Evolutionary conservation across 1,284 basidiomycete species (phyloP).

Genomic region (Fomitopsis palustris): DNA sequence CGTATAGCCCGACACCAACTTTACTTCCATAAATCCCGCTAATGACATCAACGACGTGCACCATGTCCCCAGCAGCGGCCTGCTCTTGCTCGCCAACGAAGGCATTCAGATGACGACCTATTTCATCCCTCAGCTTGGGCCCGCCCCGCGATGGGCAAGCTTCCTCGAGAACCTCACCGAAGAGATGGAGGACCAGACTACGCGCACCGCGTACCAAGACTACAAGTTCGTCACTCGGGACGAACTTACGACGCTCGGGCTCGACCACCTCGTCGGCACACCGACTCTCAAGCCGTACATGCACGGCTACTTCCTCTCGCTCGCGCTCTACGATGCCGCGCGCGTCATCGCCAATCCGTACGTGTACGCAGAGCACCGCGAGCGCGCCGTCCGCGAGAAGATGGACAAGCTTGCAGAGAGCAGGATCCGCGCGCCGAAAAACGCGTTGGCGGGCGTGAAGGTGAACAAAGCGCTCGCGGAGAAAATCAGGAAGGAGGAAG

Average conservation of each 20-base stretch:
- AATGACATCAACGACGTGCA: slow-evolving; percentile 88
- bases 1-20: slow-evolving; percentile 77
- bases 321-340: slow-evolving; percentile 95
- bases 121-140: slow-evolving; percentile 94
- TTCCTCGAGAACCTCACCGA: slow-evolving; percentile 99
- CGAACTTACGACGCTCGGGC: slow-evolving; percentile 86
- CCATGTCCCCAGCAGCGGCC: slow-evolving; percentile 80
- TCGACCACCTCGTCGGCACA: slow-evolving; percentile 93
- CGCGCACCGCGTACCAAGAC: slow-evolving; percentile 85
- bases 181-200: slow-evolving; percentile 88
- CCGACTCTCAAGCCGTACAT: slow-evolving; percentile 97
- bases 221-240: slow-evolving; percentile 94
- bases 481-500: slow-evolving; percentile 75
- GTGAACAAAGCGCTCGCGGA: slow-evolving; percentile 94
- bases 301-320: slow-evolving; percentile 98
- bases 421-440: slow-evolving; percentile 82
- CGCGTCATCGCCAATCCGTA: slow-evolving; percentile 95
- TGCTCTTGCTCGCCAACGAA: slow-evolving; percentile 89
- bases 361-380: slow-evolving; percentile 91
- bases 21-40: slow-evolving; percentile 90
- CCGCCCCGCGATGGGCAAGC: slow-evolving; percentile 94
- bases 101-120: slow-evolving; percentile 89
- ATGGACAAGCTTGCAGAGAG: slow-evolving; percentile 93
- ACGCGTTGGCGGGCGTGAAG: slow-evolving; percentile 52
- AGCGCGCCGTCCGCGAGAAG: slow-evolving; percentile 83